A percentile compares a stretch with the other conserved stretches of the same genome.
These are phyloP conservation scores for Macroventuria anomochaeta DNA, from an alignment of 2,329 filamentous ascomycete species.

Conservation along the genomic window DNA sequence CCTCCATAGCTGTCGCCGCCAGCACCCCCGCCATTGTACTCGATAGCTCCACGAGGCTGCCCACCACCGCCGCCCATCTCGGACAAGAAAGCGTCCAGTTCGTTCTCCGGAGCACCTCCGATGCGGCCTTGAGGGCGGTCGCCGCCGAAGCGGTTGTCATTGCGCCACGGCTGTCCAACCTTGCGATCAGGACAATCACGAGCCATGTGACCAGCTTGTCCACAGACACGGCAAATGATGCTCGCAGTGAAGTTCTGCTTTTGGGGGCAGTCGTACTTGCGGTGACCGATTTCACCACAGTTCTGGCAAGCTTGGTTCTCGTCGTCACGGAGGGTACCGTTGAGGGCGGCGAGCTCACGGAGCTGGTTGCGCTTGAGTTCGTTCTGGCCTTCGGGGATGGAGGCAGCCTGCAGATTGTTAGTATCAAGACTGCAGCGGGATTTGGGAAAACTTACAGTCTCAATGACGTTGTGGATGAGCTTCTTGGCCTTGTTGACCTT, in stretches of 20 bases:
- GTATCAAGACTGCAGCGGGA: slow-evolving; percentile 7
- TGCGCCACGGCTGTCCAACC: slow-evolving; percentile 90
- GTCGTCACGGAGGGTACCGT: slow-evolving; percentile 98
- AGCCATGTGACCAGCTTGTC: slow-evolving; percentile 97
- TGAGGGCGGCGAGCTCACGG: slow-evolving; percentile 94
- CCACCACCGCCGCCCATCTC: slow-evolving; percentile 79
- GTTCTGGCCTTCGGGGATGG: slow-evolving; percentile 97
- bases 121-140: slow-evolving; percentile 67
- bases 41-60: slow-evolving; percentile 78
- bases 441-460: slow-evolving; percentile 76
- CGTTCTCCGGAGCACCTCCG: slow-evolving; percentile 81
- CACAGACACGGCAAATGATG: slow-evolving; percentile 98
- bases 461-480: slow-evolving; percentile 97
- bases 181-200: slow-evolving; percentile 95
- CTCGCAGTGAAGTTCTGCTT: slow-evolving; percentile 98
- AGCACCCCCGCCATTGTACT: slow-evolving; percentile 39
- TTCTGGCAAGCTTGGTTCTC: slow-evolving; percentile 99
- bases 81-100: slow-evolving; percentile 99
- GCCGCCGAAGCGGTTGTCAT: slow-evolving; percentile 63
- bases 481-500: slow-evolving; percentile 99
- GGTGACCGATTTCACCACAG: slow-evolving; percentile 96
- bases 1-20: slow-evolving; percentile 59
- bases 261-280: slow-evolving; percentile 98
- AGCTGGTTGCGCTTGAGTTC: slow-evolving; percentile 99
- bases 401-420: slow-evolving; percentile 75